Evolutionary conservation across 179 eudicot genomes (phyloP).

Genomic region (Silene noctiflora): DNA sequence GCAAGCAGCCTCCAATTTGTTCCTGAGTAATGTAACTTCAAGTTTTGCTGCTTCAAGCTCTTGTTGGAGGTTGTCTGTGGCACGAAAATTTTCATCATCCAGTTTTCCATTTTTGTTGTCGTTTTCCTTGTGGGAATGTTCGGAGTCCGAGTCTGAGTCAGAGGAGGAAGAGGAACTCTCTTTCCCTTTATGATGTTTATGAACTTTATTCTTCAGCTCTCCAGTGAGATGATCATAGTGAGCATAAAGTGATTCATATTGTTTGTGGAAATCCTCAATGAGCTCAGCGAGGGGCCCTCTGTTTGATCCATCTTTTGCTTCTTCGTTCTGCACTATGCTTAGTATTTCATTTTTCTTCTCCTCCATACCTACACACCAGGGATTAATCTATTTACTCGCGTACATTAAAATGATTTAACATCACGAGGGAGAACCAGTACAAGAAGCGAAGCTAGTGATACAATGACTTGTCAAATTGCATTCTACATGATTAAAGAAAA

Average conservation of each 20-base stretch:
- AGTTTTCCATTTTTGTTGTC: conserved; percentile 49
- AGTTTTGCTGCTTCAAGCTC: conserved; percentile 54
- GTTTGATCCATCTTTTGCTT: conserved; percentile 40
- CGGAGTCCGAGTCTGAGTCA: conserved; percentile 62
- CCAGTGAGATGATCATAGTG: conserved; percentile 74
- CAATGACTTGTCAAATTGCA: neutral
- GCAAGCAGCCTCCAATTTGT: conserved; percentile 36
- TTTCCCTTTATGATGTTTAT: conserved; percentile 35
- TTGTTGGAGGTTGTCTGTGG: conserved; percentile 37
- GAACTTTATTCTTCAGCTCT: conserved; percentile 57
- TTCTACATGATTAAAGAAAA: neutral
- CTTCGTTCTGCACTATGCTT: conserved; percentile 40
- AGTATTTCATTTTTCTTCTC: conserved; percentile 63
- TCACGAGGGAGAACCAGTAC: neutral
- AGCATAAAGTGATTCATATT: conserved; percentile 62
- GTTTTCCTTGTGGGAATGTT: conserved; percentile 44
- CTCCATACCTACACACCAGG: conserved; percentile 61
- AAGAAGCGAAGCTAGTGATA: neutral
- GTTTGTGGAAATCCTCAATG: conserved; percentile 64
- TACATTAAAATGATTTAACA: neutral
- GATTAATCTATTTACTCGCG: neutral
- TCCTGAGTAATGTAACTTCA: conserved; percentile 51
- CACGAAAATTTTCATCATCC: conserved; percentile 32
- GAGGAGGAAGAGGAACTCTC: conserved; percentile 41
- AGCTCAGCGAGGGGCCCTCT: conserved; percentile 44